Evolutionary conservation across 768 basidiomycete species (phyloP), one percentile per base, ranked within the genome.

Genomic region (Podaxis sp.): DNA sequence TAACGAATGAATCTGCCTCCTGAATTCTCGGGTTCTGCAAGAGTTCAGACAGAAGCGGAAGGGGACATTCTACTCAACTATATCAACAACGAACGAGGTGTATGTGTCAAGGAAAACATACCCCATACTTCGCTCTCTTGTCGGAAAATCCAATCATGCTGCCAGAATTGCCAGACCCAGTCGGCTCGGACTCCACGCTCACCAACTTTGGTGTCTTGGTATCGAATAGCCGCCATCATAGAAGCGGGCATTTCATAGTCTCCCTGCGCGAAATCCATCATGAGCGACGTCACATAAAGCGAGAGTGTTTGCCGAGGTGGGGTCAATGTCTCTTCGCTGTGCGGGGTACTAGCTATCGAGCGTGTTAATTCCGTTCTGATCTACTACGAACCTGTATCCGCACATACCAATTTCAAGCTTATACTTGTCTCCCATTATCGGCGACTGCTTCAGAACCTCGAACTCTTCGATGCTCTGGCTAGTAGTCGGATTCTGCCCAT

Each of bases 81-180:
- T 22, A 43, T 55, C 27, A 63, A 55, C 40, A 25, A 47, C 0
- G 15, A 22, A 47, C 55, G 13, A 36, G 51, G 47, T 62, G 49
- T 12, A 24, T 33, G 33, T 47, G 47, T 17, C 1, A 2, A 33
- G 29, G 24, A n/a, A 60, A 1, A 65, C 82, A 68, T 69, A 89
- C 89, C 85, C 88, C 86, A 91, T 46, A 89, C 88, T 76, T 91
- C 89, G 57, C 82, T 83, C 57, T 87, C 88, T 55, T 80, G 81
- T 47, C 89, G 76, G 74, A 91, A 93, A 1, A 83, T 79, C 83
- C 85, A 91, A 63, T 89, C 86, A 63, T 78, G 82, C 63, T 89
- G 84, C 85, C 88, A 89, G 59, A 75, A 75, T 61, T 90, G 86
- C 89, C 89, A 92, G 25, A 86, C 77, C 88, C 89, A 92, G 46